phyloP scores from a whole-genome alignment of 2,329 filamentous ascomycete genomes.

The Colletotrichum horii region DNA sequence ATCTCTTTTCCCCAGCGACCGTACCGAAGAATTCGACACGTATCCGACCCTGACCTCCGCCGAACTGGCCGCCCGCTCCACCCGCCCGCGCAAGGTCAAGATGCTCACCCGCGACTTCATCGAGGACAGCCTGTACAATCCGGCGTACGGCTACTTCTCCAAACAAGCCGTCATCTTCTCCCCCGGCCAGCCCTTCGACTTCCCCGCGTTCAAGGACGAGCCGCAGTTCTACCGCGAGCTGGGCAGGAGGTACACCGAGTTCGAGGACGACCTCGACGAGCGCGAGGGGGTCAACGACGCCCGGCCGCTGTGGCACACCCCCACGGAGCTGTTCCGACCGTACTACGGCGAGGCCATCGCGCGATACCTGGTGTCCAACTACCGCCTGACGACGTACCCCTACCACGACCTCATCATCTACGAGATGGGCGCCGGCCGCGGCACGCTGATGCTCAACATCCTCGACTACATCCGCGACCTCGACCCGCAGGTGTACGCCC shows the following conservation, averaged over 20 bases:
- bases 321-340: conserved; percentile 94
- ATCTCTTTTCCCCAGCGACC: conserved; percentile 76
- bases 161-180: conserved; percentile 97
- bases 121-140: conserved; percentile 95
- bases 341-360: conserved; percentile 98
- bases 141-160: conserved; percentile 93
- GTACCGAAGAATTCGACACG: conserved; percentile 77
- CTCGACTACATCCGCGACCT: conserved; percentile 91
- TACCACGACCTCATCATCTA: conserved; percentile 98
- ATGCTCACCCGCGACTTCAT: conserved; percentile 99
- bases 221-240: conserved; percentile 81
- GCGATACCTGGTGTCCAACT: conserved; percentile 94
- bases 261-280: conserved; percentile 86
- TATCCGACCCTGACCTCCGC: conserved; percentile 88
- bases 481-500: conserved; percentile 90
- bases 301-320: conserved; percentile 96
- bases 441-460: conserved; percentile 97
- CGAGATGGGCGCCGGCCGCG: conserved; percentile 97
- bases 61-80: conserved; percentile 72
- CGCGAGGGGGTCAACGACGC: conserved; percentile 70
- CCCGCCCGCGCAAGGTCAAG: conserved; percentile 87
- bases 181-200: conserved; percentile 89
- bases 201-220: conserved; percentile 81
- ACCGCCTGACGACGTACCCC: conserved; percentile 90
- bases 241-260: conserved; percentile 81